phyloP scores from a whole-genome alignment of 495 filamentous ascomycete species.

The Platismatia glauca region DNA sequence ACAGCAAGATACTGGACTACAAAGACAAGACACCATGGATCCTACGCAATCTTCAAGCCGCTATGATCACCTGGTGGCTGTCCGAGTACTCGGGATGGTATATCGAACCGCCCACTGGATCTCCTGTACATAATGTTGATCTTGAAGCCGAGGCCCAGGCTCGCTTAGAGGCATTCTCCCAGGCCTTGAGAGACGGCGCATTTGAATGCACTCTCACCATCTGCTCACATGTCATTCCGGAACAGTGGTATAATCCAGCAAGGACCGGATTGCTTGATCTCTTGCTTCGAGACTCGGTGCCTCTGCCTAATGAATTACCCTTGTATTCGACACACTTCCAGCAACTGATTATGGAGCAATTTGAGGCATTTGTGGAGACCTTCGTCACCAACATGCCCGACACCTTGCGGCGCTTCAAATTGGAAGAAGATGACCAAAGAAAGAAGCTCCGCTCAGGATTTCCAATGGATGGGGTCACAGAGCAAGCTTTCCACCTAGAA shows the following conservation, averaged over 20 bases:
- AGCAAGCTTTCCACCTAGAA: slow-evolving; percentile 68
- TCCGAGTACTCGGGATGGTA: slow-evolving; percentile 88
- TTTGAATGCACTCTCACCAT: slow-evolving; percentile 85
- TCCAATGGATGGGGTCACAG: slow-evolving; percentile 39
- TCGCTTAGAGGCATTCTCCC: slow-evolving; percentile 60
- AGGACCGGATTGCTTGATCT: slow-evolving; percentile 64
- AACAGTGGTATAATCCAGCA: slow-evolving; percentile 75
- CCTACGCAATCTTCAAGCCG: slow-evolving; percentile 64
- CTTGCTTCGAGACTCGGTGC: slow-evolving; percentile 65
- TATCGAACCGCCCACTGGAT: slow-evolving; percentile 53
- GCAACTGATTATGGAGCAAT: slow-evolving; percentile 59
- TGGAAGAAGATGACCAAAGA: slow-evolving; percentile 78
- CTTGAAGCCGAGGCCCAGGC: slow-evolving; percentile 56
- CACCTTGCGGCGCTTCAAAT: slow-evolving; percentile 72
- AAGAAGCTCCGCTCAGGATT: slow-evolving; percentile 38
- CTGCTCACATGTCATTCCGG: slow-evolving; percentile 62
- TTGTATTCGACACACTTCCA: slow-evolving; percentile 58
- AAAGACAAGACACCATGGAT: slow-evolving; percentile 59
- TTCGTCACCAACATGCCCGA: slow-evolving; percentile 94
- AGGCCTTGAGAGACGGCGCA: slow-evolving; percentile 78
- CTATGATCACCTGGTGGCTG: slow-evolving; percentile 72
- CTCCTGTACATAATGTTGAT: slow-evolving; percentile 46
- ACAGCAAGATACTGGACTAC: slow-evolving; percentile 53
- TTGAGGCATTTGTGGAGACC: slow-evolving; percentile 79
- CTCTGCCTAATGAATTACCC: slow-evolving; percentile 52